Percentiles rank a stretch among this genome's conserved stretches.
These are phyloP conservation scores for Plectosphaerella cucumerina DNA, from an alignment of 2,329 filamentous ascomycete species.

Conservation along the genomic window DNA sequence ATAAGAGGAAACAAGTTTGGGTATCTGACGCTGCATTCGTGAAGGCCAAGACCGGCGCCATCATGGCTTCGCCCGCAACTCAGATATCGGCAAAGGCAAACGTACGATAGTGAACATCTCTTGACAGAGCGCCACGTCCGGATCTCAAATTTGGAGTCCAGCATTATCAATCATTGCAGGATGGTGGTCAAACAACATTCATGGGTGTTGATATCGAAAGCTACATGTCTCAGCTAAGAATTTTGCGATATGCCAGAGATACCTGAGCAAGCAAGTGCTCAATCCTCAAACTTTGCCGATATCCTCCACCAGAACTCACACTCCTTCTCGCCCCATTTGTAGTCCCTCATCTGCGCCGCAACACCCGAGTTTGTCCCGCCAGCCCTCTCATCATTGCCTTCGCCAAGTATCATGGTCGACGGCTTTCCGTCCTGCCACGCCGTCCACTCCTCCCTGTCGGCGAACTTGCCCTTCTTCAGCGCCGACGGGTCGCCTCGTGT, in stretches of 20 bases:
- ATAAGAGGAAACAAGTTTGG: no score
- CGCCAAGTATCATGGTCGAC: conserved; percentile 38
- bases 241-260: background rate
- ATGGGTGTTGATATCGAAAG: no score
- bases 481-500: conserved; percentile 9
- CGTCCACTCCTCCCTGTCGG: conserved; percentile 16
- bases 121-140: no score
- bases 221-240: no score
- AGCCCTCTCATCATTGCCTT: conserved; percentile 43
- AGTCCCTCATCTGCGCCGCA: conserved; percentile 32
- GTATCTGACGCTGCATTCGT: no score
- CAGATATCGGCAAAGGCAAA: no score
- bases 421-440: conserved; percentile 19
- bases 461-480: conserved; percentile 15
- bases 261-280: conserved; percentile 18
- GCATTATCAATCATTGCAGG: no score
- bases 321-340: conserved; percentile 36
- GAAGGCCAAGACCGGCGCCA: no score
- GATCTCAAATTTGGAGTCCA: no score
- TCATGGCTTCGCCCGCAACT: no score
- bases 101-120: no score
- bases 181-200: no score
- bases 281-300: conserved; percentile 24
- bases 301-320: conserved; percentile 42
- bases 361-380: conserved; percentile 31